Evolutionary conservation across 345 rosid species (phyloP), one percentile per base, ranked within the genome.

Genomic region (Citrus mangshanensis): DNA sequence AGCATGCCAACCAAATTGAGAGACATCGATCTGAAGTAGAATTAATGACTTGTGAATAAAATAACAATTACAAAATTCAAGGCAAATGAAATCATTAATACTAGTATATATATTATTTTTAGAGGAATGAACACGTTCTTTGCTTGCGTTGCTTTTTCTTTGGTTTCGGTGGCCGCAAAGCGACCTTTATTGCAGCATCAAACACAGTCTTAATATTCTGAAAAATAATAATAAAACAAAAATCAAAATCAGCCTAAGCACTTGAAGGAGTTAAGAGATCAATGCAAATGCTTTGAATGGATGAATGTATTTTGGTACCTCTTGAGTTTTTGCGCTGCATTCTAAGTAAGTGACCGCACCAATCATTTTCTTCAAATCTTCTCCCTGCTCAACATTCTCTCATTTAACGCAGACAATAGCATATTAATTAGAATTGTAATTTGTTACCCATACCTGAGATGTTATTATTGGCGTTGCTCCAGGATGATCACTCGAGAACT

Each of bases 291-390:
- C 51, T 24, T 22, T 14, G 35, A 42, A 69, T 2, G 35, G 24
- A 69, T 6, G 56, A 56, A 22, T 54, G 13, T 49, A 68, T 77
- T 13, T 68, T 38, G 35, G 6, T 66, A 92, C 94, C 97, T 89
- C 91, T 74, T 91, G 97, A 76, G 97, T 93, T 86, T 91, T 93
- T 80, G 97, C 89, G 75, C 97, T 91, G 86, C 97, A 93, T 56
- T 93, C 97, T 6, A 90, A 72, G 81, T 93, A 93, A n/a, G 82
- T 80, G n/a, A 86, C 85, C 0, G 93, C 97, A 40, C 93, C 93
- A 58, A 91, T 88, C 91, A 89, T 78, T 76, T 89, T 93, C 89
- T 81, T 89, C 80, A 93, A 65, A 66, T 93, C 95, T 80, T 93
- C 93, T 59, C 97, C 97, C 93, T 91, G 85, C 38, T 27, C 49